Evolutionary conservation across 495 filamentous ascomycete genomes (phyloP).

Genomic region (Penicillium verhagenii): DNA sequence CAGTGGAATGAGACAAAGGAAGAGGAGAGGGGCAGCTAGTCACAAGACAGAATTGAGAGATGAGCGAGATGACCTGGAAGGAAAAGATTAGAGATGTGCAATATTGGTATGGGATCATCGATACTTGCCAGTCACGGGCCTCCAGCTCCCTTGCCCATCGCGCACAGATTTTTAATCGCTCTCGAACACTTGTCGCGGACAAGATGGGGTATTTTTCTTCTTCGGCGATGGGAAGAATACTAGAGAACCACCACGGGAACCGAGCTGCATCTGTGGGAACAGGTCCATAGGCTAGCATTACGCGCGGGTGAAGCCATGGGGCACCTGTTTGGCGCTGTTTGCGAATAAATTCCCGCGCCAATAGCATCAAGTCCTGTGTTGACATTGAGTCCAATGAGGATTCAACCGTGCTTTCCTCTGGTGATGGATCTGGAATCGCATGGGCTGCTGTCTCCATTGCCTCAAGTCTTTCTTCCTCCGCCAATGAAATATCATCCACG

Average conservation of each 20-base stretch:
- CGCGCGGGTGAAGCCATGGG: constrained; percentile 68
- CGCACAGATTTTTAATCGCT: constrained; percentile 75
- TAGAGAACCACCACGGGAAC: constrained; percentile 92
- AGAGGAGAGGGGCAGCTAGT: constrained; percentile 50
- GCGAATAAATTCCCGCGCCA: constrained; percentile 63
- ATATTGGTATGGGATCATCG: neutral
- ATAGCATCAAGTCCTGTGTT: constrained; percentile 64
- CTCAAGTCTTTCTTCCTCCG: constrained; percentile 76
- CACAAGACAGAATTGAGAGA: constrained; percentile 44
- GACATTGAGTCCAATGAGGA: constrained; percentile 58
- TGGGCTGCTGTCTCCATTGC: constrained; percentile 52
- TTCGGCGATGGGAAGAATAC: constrained; percentile 71
- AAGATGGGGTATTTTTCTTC: constrained; percentile 78
- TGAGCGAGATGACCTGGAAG: constrained; percentile 32
- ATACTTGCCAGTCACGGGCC: constrained; percentile 66
- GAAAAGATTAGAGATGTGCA: constrained; percentile 15
- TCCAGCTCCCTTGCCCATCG: constrained; percentile 74
- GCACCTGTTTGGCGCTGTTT: constrained; percentile 64
- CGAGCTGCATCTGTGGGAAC: constrained; percentile 70
- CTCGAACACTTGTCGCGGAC: constrained; percentile 67
- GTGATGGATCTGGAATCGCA: constrained; percentile 12
- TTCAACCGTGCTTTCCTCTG: constrained; percentile 17
- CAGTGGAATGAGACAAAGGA: constrained; percentile 35
- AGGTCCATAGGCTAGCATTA: constrained; percentile 72
- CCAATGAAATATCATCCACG: constrained; percentile 74